Percentiles rank a stretch among this genome's conserved stretches.
Evolutionary conservation across 371 early-diverging fungal genomes (phyloP).

Genomic region (Coemansia sp.): DNA sequence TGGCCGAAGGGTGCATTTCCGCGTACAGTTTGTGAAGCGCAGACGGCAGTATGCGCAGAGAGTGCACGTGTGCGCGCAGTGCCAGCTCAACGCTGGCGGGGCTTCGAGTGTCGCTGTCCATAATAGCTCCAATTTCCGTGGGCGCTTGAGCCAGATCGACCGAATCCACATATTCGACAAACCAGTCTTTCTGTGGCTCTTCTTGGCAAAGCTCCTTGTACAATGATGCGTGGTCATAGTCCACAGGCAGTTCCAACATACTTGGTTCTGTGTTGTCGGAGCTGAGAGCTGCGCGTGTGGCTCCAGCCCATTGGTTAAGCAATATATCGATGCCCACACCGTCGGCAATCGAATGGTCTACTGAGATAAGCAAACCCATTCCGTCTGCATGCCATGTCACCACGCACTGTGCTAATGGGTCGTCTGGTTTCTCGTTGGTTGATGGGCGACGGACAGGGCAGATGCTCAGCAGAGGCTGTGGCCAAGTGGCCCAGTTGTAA

Average conservation of each 20-base stretch:
- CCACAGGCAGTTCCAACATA: conserved; percentile 5
- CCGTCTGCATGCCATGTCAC: conserved; percentile 39
- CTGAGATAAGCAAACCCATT: conserved; percentile 35
- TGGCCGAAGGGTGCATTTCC: neutral
- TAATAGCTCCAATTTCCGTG: conserved; percentile 5
- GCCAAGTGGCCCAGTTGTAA: conserved; percentile 36
- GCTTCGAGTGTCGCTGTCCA: conserved; percentile 10
- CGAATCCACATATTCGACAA: conserved; percentile 16
- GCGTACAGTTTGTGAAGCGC: conserved; percentile 10
- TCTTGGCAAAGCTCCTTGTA: conserved; percentile 5
- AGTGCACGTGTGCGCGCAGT: conserved; percentile 20
- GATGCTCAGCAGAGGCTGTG: conserved; percentile 21
- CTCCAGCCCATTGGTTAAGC: conserved; percentile 29
- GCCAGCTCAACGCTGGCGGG: conserved; percentile 20
- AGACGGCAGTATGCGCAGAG: conserved; percentile 18
- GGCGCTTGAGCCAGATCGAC: conserved; percentile 3
- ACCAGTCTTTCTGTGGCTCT: conserved; percentile 14
- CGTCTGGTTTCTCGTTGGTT: neutral
- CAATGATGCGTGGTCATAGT: conserved; percentile 25
- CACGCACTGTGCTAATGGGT: conserved; percentile 29
- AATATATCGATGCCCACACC: conserved; percentile 31
- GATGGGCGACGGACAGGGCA: conserved; percentile 8
- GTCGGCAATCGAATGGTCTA: conserved; percentile 36
- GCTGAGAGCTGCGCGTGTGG: conserved; percentile 2
- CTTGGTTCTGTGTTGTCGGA: neutral